Conservation (phyloP, 768 basidiomycete genomes). For the Pleurotus platypus region DNA sequence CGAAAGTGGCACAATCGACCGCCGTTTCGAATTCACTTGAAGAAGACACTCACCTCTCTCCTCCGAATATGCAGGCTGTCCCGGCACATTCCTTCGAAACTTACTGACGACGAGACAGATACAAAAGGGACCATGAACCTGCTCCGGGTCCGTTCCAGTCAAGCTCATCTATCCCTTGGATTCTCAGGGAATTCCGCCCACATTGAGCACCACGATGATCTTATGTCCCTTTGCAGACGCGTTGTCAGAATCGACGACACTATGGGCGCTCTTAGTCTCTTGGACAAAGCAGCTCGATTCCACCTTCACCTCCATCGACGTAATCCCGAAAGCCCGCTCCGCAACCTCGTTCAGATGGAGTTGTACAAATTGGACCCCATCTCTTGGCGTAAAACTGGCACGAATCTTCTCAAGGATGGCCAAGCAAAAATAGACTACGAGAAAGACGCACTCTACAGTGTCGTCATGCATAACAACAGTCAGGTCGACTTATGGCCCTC, state of each 20-base stretch:
- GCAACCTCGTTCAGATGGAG: conserved; percentile 47
- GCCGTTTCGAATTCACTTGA: conserved; percentile 53
- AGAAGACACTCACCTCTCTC: conserved; percentile 42
- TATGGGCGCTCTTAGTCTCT: conserved; percentile 31
- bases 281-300: conserved; percentile 58
- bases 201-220: conserved; percentile 39
- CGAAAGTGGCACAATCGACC: conserved; percentile 49
- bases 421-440: conserved; percentile 44
- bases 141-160: conserved; percentile 37
- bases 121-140: conserved; percentile 37
- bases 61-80: conserved; percentile 41
- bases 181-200: conserved; percentile 32
- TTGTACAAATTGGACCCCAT: conserved; percentile 45
- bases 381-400: conserved; percentile 37
- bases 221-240: conserved; percentile 30
- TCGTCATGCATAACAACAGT: conserved; percentile 48
- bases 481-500: conserved; percentile 59
- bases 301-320: conserved; percentile 52
- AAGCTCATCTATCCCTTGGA: conserved; percentile 51
- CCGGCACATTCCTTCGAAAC: conserved; percentile 28
- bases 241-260: conserved; percentile 32
- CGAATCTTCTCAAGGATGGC: conserved; percentile 44
- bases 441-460: conserved; percentile 38
- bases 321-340: conserved; percentile 44
- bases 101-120: conserved; percentile 25